phyloP scores from a whole-genome alignment of 2,329 filamentous ascomycete genomes.

The Paraphaeosphaeria minitans region DNA sequence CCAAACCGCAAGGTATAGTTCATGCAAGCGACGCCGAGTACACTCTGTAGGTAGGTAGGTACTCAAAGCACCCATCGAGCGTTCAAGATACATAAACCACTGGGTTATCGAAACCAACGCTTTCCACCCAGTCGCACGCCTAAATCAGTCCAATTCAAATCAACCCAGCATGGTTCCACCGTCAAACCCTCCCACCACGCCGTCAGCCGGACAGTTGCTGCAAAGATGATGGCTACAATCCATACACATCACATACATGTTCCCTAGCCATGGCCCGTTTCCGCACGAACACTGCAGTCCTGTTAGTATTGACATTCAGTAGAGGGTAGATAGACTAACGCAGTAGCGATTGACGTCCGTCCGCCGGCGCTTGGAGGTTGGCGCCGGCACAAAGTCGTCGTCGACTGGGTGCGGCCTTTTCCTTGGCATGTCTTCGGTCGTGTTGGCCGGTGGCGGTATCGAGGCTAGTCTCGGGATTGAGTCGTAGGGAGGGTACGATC shows the following conservation, averaged over 20 bases:
- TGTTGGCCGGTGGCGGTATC: background rate
- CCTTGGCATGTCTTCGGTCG: background rate
- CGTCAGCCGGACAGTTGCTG: slow-evolving; percentile 4
- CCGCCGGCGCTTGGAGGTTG: slow-evolving; percentile 2
- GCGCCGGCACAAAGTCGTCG: slow-evolving; percentile 1
- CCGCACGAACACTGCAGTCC: slow-evolving; percentile 11
- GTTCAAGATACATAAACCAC: background rate
- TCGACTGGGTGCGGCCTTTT: slow-evolving; percentile 10
- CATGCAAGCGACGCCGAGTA: background rate
- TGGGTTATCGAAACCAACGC: background rate
- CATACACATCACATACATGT: slow-evolving; percentile 12
- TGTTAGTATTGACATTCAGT: background rate
- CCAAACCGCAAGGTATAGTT: background rate
- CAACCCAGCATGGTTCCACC: slow-evolving; percentile 7
- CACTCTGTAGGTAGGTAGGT: too few species aligned
- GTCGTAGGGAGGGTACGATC: background rate
- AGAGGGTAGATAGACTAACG: slow-evolving; percentile 6
- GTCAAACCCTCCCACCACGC: slow-evolving; percentile 2
- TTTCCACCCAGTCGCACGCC: background rate
- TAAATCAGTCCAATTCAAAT: background rate
- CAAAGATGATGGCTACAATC: slow-evolving; percentile 14
- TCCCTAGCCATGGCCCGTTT: slow-evolving; percentile 10
- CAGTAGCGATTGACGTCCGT: slow-evolving; percentile 13
- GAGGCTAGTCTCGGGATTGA: background rate
- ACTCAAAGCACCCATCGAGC: background rate